A percentile compares a stretch with the other conserved stretches of the same genome.
These are phyloP conservation scores for Kentomonas sorsogonicus DNA, from an alignment of 208 protist species.

Conservation along the genomic window DNA sequence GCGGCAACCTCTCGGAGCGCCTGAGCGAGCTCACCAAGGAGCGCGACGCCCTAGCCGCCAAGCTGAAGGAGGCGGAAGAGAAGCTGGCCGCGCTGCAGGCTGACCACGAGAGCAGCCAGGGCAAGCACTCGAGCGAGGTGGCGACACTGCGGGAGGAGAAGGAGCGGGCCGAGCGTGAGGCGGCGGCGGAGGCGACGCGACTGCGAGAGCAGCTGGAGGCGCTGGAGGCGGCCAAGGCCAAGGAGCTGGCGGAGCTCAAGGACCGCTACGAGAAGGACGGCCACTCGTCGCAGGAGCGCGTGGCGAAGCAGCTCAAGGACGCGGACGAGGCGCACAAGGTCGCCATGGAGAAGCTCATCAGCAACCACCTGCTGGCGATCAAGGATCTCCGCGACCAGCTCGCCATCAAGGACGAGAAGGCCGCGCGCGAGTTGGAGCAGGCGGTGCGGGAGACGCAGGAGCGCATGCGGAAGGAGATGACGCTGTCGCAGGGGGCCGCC, in stretches of 20 bases:
- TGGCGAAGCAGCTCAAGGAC: conserved; percentile 9
- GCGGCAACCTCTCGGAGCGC: too few species aligned
- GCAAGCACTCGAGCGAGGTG: conserved; percentile 2
- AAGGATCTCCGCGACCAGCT: conserved; percentile 2
- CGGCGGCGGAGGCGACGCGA: conserved; percentile 12
- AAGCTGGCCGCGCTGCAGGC: conserved; percentile 1
- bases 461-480: conserved; percentile 15
- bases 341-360: conserved; percentile 7
- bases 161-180: too few species aligned
- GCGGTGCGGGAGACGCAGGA: conserved; percentile 15
- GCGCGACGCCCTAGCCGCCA: conserved; percentile 3
- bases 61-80: conserved; percentile 1
- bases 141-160: conserved; percentile 2
- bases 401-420: background rate
- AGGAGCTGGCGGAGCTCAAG: too few species aligned
- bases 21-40: conserved; percentile 13
- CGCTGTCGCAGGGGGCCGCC: conserved; percentile 11
- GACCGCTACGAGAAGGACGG: too few species aligned
- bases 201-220: conserved; percentile 23
- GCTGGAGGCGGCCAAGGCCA: conserved; percentile 9
- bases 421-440: background rate
- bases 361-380: conserved; percentile 19
- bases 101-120: background rate
- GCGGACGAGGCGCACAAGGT: conserved; percentile 13
- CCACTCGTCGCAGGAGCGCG: too few species aligned